A percentile compares a stretch with the other conserved stretches of the same genome.
Conservation (phyloP, 768 basidiomycete genomes). For the Xanthoconium stramineum region DNA sequence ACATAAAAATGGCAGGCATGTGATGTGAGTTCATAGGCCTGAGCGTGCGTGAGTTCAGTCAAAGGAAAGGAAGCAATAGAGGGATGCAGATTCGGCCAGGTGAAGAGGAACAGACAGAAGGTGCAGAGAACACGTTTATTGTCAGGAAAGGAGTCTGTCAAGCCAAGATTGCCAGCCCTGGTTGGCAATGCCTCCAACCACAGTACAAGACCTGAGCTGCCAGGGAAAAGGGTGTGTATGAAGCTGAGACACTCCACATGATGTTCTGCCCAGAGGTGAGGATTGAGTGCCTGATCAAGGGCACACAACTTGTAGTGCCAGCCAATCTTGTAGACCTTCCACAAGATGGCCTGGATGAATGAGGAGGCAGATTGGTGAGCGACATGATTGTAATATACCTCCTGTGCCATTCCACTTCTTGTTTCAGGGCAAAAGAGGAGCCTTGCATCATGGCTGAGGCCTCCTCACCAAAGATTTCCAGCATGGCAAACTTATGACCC, state of each 20-base stretch:
- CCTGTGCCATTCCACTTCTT: neutral
- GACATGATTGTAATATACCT: neutral
- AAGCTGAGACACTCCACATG: neutral
- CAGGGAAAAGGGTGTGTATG: slow-evolving; percentile 3
- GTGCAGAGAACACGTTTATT: neutral
- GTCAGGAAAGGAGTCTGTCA: neutral
- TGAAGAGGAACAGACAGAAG: neutral
- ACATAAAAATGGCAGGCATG: neutral
- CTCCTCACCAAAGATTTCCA: no score
- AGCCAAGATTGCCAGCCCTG: neutral
- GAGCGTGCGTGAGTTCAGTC: neutral
- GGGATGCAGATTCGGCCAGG: neutral
- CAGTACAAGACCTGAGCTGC: neutral
- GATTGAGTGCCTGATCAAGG: slow-evolving; percentile 12
- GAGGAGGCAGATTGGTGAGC: neutral
- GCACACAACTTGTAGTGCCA: slow-evolving; percentile 15
- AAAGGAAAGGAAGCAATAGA: neutral
- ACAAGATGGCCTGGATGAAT: slow-evolving; percentile 11
- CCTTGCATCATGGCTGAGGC: neutral
- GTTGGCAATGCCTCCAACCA: neutral
- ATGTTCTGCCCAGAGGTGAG: slow-evolving; percentile 2
- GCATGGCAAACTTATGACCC: no score
- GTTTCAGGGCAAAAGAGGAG: neutral
- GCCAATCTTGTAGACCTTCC: slow-evolving; percentile 6
- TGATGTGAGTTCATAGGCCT: neutral